Evolutionary conservation across 2,329 filamentous ascomycete genomes (phyloP).

Genomic region (Fusarium brachygibbosum): DNA sequence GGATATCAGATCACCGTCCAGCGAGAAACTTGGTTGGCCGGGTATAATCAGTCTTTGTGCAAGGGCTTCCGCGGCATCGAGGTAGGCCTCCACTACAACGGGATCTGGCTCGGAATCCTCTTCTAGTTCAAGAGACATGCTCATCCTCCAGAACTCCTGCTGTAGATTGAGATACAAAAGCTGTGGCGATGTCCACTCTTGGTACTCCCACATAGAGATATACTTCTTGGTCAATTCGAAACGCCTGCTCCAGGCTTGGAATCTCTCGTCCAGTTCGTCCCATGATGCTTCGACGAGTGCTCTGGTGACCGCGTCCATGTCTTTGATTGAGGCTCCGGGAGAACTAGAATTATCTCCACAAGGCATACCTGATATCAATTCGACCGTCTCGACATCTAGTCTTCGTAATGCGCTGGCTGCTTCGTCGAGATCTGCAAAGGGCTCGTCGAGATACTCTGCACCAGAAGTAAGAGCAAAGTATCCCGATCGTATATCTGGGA

Average conservation of each 20-base stretch:
- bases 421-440: slow-evolving; percentile 39
- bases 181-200: neutral
- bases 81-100: neutral
- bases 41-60: slow-evolving; percentile 6
- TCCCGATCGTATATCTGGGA: slow-evolving; percentile 16
- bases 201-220: slow-evolving; percentile 5
- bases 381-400: slow-evolving; percentile 25
- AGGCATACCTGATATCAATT: neutral
- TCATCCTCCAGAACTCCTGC: slow-evolving; percentile 33
- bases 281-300: neutral
- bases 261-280: slow-evolving; percentile 10
- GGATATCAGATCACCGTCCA: slow-evolving; percentile 28
- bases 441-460: neutral
- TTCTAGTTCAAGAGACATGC: slow-evolving; percentile 1
- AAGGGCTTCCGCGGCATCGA: slow-evolving; percentile 20
- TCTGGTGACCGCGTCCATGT: neutral
- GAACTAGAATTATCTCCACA: neutral
- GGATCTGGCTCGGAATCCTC: neutral
- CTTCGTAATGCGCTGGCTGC: slow-evolving; percentile 25
- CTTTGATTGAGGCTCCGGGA: neutral
- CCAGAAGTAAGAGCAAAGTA: neutral
- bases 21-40: slow-evolving; percentile 18
- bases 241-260: slow-evolving; percentile 10
- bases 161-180: slow-evolving; percentile 21
- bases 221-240: slow-evolving; percentile 31